These are phyloP conservation scores for Neopestalotiopsis rosae DNA, from an alignment of 2,329 filamentous ascomycete genomes.

Conservation along the genomic window DNA sequence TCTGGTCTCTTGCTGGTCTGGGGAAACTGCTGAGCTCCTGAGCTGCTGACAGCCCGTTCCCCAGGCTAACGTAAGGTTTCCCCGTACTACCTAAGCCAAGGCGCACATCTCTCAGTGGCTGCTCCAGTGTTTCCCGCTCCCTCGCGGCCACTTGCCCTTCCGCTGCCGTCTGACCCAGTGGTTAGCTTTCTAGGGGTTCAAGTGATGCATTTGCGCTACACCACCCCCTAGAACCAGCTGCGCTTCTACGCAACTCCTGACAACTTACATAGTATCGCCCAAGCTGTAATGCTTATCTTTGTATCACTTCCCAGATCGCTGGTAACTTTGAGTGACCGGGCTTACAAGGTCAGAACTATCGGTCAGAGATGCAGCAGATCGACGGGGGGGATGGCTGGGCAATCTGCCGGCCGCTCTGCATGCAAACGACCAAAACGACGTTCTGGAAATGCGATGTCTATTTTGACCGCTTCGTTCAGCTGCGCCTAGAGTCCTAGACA, in stretches of 20 bases:
- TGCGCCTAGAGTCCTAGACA: not conserved
- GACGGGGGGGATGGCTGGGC: not conserved
- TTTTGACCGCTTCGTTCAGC: constrained; percentile 2
- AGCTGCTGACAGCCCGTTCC: constrained; percentile 14
- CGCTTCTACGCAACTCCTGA: not conserved
- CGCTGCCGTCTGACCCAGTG: not conserved
- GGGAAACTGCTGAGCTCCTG: not conserved
- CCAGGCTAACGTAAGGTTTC: constrained; percentile 14
- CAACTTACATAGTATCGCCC: not conserved
- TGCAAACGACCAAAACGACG: not conserved
- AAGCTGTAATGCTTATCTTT: not conserved
- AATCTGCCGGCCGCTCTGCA: constrained; percentile 1
- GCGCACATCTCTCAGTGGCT: not conserved
- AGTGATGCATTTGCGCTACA: constrained; percentile 1
- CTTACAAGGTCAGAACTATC: not conserved
- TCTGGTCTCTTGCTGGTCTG: not conserved
- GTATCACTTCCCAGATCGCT: not conserved
- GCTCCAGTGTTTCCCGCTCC: not conserved
- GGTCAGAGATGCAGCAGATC: not conserved
- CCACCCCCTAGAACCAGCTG: not conserved
- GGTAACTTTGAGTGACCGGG: not conserved
- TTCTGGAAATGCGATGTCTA: constrained; percentile 1
- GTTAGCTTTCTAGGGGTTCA: not conserved
- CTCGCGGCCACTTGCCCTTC: constrained; percentile 9
- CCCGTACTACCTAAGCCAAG: constrained; percentile 6